phyloP scores from a whole-genome alignment of 805 yeast genomes.

The Diddensiella caesifluorescens region DNA sequence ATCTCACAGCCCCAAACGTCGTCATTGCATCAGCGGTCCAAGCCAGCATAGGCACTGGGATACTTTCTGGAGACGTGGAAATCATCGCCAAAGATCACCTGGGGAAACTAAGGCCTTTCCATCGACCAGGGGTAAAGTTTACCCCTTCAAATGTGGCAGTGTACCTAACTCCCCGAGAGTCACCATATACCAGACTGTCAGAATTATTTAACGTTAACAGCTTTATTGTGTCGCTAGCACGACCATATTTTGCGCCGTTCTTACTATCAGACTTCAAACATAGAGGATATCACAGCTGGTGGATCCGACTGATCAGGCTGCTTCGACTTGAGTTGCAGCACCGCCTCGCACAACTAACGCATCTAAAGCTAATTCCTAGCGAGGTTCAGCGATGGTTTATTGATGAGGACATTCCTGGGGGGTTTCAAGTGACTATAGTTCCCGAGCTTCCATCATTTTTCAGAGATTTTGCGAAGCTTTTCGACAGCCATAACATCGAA shows the following conservation, averaged over 20 bases:
- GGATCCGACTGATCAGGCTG: slow-evolving; percentile 46
- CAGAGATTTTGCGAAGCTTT: slow-evolving; percentile 64
- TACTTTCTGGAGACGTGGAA: slow-evolving; percentile 56
- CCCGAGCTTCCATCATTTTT: slow-evolving; percentile 75
- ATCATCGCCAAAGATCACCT: slow-evolving; percentile 52
- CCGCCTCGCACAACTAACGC: slow-evolving; percentile 72
- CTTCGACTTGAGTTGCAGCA: slow-evolving; percentile 77
- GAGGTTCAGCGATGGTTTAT: slow-evolving; percentile 69
- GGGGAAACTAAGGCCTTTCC: slow-evolving; percentile 37
- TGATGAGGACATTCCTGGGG: slow-evolving; percentile 81
- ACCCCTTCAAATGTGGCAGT: slow-evolving; percentile 40
- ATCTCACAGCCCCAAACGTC: slow-evolving; percentile 90
- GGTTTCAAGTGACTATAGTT: slow-evolving; percentile 83
- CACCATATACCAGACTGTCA: slow-evolving; percentile 82
- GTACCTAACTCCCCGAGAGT: slow-evolving; percentile 39
- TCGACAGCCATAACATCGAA: slow-evolving; percentile 64
- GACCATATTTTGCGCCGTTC: slow-evolving; percentile 91
- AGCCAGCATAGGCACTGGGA: slow-evolving; percentile 61
- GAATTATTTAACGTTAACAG: slow-evolving; percentile 94
- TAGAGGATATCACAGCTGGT: slow-evolving; percentile 37
- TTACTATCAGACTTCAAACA: slow-evolving; percentile 79
- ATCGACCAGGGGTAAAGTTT: slow-evolving; percentile 30
- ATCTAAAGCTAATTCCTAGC: slow-evolving; percentile 67
- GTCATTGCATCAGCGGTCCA: slow-evolving; percentile 84
- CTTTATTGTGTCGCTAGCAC: slow-evolving; percentile 82